phyloP scores from a whole-genome alignment of 139 green algal species.

The Pleodorina starrii region DNA sequence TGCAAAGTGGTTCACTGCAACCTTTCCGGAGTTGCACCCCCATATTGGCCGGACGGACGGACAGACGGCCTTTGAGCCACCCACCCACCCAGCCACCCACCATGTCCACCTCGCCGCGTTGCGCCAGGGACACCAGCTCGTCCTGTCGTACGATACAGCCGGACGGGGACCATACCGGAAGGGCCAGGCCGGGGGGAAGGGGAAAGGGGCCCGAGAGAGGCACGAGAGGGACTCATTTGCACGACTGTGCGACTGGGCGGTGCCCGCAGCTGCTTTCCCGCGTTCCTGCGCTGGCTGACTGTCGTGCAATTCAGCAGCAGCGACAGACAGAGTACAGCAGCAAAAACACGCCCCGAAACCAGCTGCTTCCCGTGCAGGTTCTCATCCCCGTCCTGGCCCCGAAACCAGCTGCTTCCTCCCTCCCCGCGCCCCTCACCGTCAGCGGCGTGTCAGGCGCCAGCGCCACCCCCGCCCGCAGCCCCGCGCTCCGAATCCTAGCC shows the following conservation, averaged over 20 bases:
- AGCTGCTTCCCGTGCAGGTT: not conserved
- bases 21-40: not conserved
- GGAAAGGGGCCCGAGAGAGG: not conserved
- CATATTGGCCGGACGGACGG: not conserved
- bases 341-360: not conserved
- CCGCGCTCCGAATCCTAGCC: constrained; percentile 34
- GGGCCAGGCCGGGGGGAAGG: not conserved
- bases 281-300: not conserved
- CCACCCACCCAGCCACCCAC: constrained; percentile 44
- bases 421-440: constrained; percentile 39
- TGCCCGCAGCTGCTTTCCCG: not conserved
- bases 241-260: not conserved
- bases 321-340: too few relatives aligned
- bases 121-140: constrained; percentile 65
- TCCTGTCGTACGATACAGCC: not conserved
- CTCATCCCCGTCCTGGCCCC: too few relatives aligned
- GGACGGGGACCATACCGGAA: too few relatives aligned
- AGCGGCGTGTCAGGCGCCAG: constrained; percentile 81
- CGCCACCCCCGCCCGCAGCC: constrained; percentile 84
- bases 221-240: not conserved
- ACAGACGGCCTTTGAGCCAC: not conserved
- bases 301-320: too few relatives aligned
- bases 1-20: too few relatives aligned
- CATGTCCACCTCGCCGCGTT: constrained; percentile 70
- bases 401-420: not conserved